Base-by-base conservation (phyloP, 2,329 filamentous ascomycete genomes). In the Akanthomyces uredinophilus region DNA sequence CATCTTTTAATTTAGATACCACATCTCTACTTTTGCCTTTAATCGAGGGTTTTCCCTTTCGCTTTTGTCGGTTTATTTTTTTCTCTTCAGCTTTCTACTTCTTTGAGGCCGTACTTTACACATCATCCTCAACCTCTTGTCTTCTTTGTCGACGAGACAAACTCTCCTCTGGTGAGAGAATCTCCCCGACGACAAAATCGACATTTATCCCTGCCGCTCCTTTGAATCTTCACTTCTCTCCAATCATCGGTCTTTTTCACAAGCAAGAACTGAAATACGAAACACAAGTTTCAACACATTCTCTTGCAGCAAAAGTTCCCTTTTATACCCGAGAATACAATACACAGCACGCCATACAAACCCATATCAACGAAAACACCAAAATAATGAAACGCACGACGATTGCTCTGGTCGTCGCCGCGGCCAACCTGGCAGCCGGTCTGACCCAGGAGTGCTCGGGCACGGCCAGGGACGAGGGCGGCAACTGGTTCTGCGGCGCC, bases 401-500 rank as follows among this genome's bases (percentile, higher is more conserved):
- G n/a, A 52, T 68, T 18, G 55, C 66, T 20, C 39, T 74, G 18
- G 66, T 75, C 62, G 69, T 69, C 61, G 68, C 68, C 49, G 67
- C 69, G 47, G 67, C 69, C 60, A 65, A 70, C 64, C 61, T 72
- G 66, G 69, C 69, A 24, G 66, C 70, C 29, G 74, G 72, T 50
- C 63, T 70, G 14, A 70, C 68, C 5, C 71, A 74, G 60, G 71
- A 76, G 65, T 78, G 76, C 66, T 69, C 70, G 5, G 74, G 74
- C 39, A 70, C 39, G 6, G 67, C 72, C 32, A 65, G 69, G 54
- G 63, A 78, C 7, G 77, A 79, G 64, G 70, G 70, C 29, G 84
- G 84, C 64, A 91, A 90, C 73, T 87, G 75, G 77, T 91, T 87
- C 75, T 90, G 87, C 73, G 79, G 85, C 62, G 70, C 80, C 44